Conservation (phyloP, 192 early-diverging fungal species). For the Coemansia sp. region DNA sequence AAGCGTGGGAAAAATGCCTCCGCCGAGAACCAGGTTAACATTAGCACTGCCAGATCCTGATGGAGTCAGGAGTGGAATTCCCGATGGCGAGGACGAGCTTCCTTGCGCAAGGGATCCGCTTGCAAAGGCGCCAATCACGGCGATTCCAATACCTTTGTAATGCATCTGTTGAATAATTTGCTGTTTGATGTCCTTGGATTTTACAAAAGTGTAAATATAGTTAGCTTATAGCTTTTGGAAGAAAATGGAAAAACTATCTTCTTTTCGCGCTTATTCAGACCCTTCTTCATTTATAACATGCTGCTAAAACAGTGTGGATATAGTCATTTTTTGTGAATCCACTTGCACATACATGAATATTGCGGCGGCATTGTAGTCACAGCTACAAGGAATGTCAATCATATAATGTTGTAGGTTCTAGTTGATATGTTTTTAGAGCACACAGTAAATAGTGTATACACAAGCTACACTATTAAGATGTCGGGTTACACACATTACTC, state of each 20-base stretch:
- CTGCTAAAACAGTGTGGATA: neutral
- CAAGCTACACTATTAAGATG: neutral
- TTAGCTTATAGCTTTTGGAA: neutral
- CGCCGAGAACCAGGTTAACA: conserved; percentile 19
- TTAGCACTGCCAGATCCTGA: conserved; percentile 13
- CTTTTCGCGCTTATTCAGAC: neutral
- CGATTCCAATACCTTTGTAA: neutral
- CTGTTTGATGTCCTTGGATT: neutral
- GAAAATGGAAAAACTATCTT: neutral
- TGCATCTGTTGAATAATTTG: neutral
- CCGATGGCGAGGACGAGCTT: neutral
- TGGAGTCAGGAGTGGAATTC: conserved; percentile 9
- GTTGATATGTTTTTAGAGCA: neutral
- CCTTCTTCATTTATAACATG: neutral
- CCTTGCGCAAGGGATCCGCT: conserved; percentile 3
- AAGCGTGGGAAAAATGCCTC: conserved; percentile 30
- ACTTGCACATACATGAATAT: neutral
- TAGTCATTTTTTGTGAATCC: neutral
- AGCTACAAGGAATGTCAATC: too few species aligned
- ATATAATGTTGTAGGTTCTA: neutral
- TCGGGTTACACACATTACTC: neutral
- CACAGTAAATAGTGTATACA: neutral
- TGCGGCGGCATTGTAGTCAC: neutral
- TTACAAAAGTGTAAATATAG: neutral
- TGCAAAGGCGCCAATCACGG: neutral